A percentile compares a stretch with the other conserved stretches of the same genome.
phyloP scores from a whole-genome alignment of 306 rosid species.

The Acacia melanoxylon region DNA sequence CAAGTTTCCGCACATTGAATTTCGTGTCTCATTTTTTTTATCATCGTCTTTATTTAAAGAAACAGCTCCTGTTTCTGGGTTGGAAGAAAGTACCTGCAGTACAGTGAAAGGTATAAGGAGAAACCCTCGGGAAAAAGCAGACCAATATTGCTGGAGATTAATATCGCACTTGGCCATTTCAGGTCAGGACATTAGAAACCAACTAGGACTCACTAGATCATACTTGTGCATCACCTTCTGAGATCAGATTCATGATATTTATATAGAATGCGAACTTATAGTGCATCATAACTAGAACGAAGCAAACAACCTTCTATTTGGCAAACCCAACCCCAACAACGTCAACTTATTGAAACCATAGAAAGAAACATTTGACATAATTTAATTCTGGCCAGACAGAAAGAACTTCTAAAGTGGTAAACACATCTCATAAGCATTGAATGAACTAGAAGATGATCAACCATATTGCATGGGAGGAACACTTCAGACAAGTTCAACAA shows the following conservation, averaged over 20 bases:
- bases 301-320: slow-evolving; percentile 15
- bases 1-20: slow-evolving; percentile 29
- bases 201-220: not conserved
- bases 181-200: slow-evolving; percentile 6
- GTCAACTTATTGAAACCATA: slow-evolving; percentile 19
- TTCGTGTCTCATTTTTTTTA: slow-evolving; percentile 33
- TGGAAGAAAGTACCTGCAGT: slow-evolving; percentile 51
- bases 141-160: not conserved
- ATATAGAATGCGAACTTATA: slow-evolving; percentile 10
- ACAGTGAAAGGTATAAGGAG: slow-evolving; percentile 22
- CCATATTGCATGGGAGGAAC: slow-evolving; percentile 3
- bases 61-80: slow-evolving; percentile 45
- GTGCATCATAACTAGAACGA: slow-evolving; percentile 5
- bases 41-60: slow-evolving; percentile 39
- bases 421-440: slow-evolving; percentile 7
- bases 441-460: slow-evolving; percentile 1
- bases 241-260: not conserved
- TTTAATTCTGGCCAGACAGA: slow-evolving; percentile 17
- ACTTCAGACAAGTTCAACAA: not conserved
- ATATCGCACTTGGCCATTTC: not conserved
- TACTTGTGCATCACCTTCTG: slow-evolving; percentile 16
- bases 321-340: slow-evolving; percentile 5
- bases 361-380: slow-evolving; percentile 13
- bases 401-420: not conserved
- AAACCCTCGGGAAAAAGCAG: slow-evolving; percentile 17